A percentile compares a stretch with the other conserved stretches of the same genome.
Evolutionary conservation across 345 rosid species (phyloP).

Genomic region (Linum usitatissimum): DNA sequence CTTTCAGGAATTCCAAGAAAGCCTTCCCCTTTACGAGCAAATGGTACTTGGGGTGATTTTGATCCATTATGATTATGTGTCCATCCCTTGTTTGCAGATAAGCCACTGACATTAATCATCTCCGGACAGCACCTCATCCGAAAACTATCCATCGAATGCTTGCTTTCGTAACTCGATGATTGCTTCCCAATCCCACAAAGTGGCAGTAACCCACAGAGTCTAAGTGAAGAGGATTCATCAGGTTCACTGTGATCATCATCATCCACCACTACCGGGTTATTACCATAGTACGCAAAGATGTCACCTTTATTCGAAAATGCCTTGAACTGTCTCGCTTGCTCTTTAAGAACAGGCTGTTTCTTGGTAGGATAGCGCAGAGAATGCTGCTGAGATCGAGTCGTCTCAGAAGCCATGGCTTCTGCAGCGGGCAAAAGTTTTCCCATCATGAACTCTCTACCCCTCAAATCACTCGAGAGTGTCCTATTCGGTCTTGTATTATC

Average conservation of each 20-base stretch:
- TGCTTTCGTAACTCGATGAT: not conserved
- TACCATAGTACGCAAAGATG: slow-evolving; percentile 18
- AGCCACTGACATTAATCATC: slow-evolving; percentile 4
- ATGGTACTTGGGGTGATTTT: slow-evolving; percentile 2
- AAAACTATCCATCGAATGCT: slow-evolving; percentile 15
- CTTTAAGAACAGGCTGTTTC: slow-evolving; percentile 35
- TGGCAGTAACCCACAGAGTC: slow-evolving; percentile 63
- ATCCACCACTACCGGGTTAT: slow-evolving; percentile 21
- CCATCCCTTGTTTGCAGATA: not conserved
- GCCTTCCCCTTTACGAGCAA: slow-evolving; percentile 11
- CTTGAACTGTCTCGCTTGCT: slow-evolving; percentile 23
- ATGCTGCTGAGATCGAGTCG: slow-evolving; percentile 25
- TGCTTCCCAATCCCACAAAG: slow-evolving; percentile 38
- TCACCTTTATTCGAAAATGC: slow-evolving; percentile 16
- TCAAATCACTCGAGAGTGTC: slow-evolving; percentile 38
- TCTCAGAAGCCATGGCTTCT: slow-evolving; percentile 73
- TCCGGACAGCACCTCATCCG: too few species aligned
- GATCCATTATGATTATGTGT: not conserved
- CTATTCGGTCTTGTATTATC: slow-evolving; percentile 37
- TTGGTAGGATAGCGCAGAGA: slow-evolving; percentile 32
- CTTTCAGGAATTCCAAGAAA: slow-evolving; percentile 18
- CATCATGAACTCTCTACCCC: slow-evolving; percentile 71
- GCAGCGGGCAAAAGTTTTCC: slow-evolving; percentile 89
- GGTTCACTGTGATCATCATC: slow-evolving; percentile 28
- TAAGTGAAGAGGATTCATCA: slow-evolving; percentile 27